Conservation (phyloP, 169 alveolate species). For the Eimeria acervulina region DNA sequence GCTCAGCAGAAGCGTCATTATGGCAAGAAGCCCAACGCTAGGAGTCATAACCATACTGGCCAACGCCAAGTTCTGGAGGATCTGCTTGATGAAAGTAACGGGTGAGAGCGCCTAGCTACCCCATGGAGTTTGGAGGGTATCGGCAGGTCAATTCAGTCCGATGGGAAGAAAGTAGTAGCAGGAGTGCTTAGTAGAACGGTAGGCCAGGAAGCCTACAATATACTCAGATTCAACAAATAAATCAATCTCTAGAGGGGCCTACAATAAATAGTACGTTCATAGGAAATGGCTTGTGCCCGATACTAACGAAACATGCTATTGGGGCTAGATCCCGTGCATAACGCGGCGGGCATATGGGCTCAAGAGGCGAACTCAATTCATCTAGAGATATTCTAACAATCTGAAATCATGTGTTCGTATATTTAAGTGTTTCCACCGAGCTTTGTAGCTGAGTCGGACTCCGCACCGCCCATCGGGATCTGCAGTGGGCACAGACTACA, state of each 20-base stretch:
- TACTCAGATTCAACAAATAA: not conserved
- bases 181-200: not conserved
- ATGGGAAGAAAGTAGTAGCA: slow-evolving; percentile 15
- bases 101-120: not conserved
- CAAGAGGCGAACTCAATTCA: not conserved
- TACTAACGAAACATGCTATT: not conserved
- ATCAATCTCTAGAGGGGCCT: not conserved
- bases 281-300: not conserved
- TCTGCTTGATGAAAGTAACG: not conserved
- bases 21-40: not conserved
- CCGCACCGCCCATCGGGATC: not conserved
- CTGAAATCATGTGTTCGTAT: not conserved
- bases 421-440: not conserved
- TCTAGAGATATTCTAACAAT: not conserved
- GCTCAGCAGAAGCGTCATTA: slow-evolving; percentile 2
- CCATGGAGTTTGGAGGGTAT: not conserved
- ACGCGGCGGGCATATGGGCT: not conserved
- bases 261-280: not conserved
- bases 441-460: not conserved
- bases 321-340: not conserved
- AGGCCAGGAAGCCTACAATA: not conserved
- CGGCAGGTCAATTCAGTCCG: slow-evolving; percentile 21
- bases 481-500: not conserved
- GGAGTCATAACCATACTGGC: not conserved
- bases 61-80: not conserved